A percentile compares a stretch with the other conserved stretches of the same genome.
phyloP scores from a whole-genome alignment of 306 rosid species.

The Inga oerstediana region DNA sequence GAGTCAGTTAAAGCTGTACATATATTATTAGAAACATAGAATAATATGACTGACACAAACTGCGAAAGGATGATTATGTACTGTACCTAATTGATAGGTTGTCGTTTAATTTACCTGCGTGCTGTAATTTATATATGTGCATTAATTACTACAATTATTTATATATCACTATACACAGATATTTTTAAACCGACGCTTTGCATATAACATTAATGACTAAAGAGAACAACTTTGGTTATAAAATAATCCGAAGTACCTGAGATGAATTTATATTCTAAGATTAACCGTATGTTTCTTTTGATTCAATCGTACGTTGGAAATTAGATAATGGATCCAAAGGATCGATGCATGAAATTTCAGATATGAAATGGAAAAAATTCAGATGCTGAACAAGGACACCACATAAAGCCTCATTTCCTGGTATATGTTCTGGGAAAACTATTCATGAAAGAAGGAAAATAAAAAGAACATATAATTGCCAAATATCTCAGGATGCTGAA shows the following conservation, averaged over 20 bases:
- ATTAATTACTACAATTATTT: conserved; percentile 4
- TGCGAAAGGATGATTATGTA: background rate
- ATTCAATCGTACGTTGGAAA: background rate
- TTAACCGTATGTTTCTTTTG: background rate
- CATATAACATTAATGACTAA: background rate
- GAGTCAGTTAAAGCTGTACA: conserved; percentile 16
- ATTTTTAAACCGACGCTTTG: background rate
- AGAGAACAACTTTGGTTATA: background rate
- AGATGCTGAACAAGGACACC: conserved; percentile 9
- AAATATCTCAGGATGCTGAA: background rate
- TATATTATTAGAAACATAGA: background rate
- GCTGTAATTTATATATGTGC: background rate
- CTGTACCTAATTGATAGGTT: conserved; percentile 8
- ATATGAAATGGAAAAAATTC: conserved; percentile 14
- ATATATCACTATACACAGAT: conserved; percentile 3
- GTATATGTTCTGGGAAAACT: background rate
- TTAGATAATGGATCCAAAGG: background rate
- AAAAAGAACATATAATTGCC: background rate
- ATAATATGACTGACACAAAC: background rate
- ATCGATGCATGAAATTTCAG: background rate
- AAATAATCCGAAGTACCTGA: background rate
- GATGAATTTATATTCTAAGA: background rate
- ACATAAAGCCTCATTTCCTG: background rate
- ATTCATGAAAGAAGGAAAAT: background rate
- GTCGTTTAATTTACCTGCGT: conserved; percentile 8